Conservation (phyloP, 140 eudicot genomes). For the Anethum foeniculum region DNA sequence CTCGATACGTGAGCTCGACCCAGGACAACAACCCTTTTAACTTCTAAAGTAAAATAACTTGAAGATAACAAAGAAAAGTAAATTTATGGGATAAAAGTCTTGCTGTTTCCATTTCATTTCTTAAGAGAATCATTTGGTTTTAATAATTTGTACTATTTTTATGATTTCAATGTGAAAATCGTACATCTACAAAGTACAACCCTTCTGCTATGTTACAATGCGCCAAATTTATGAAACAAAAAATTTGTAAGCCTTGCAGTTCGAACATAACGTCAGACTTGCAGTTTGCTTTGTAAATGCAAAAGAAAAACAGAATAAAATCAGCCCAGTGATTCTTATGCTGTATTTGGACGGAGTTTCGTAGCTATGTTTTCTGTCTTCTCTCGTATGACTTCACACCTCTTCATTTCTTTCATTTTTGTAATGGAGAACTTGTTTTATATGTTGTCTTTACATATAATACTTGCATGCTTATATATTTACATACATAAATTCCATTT, state of each 20-base stretch:
- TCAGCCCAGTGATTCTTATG: background rate
- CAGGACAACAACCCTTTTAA: too few species aligned
- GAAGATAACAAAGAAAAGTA: too few species aligned
- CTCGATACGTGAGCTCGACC: too few species aligned
- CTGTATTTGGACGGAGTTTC: constrained; percentile 10
- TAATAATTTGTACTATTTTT: background rate
- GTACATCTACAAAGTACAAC: background rate
- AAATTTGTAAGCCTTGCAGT: background rate
- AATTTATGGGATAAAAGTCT: too few species aligned
- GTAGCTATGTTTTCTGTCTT: background rate
- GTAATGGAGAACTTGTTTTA: background rate
- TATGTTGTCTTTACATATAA: background rate
- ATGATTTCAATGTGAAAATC: background rate
- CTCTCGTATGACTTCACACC: background rate
- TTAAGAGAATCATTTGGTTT: background rate
- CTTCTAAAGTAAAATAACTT: too few species aligned
- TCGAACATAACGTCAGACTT: constrained; percentile 7
- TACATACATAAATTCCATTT: background rate
- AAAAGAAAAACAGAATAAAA: background rate
- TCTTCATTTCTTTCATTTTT: background rate
- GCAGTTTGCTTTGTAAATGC: background rate
- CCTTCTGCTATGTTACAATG: background rate
- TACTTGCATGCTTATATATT: background rate
- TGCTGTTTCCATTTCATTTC: background rate
- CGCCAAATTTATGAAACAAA: background rate